Base-by-base conservation (phyloP, 1,284 basidiomycete species). In the Tilletia caries region DNA sequence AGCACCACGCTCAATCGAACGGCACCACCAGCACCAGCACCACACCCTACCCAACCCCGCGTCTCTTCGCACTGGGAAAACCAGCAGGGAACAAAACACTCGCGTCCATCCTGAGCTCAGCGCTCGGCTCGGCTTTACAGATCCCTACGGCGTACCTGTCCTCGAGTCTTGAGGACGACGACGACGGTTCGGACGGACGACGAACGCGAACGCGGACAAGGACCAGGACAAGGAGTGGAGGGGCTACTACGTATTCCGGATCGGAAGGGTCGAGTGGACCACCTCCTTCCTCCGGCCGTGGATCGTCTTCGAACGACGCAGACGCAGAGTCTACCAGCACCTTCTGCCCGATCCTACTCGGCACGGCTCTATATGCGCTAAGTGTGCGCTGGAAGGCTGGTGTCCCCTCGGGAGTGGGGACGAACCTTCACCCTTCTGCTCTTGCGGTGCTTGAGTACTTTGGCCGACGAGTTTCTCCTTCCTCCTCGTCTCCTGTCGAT, bases 81-180 rank as follows among this genome's bases (percentile, higher is more conserved):
- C 58, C 58, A 18, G 10, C 33, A 8, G 32, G 58, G 10, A 62
- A 62, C 58, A 62, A n/a, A 15, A 34, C 58, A 15, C 12, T 62
- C 15, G 58, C 32, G 29, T 62, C 58, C 58, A 62, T 62, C 32
- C n/a, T 33, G 13, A 62, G 58, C 32, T 27, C 32, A 33, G 58
- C 33, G 33, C 58, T 62, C 10, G 58, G 58, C 3, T 33, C 29
- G 15, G 15, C 58, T 3, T 29, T 62, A 6, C 58, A 32, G 4
- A 37, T 62, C 10, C 58, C 58, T 12, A 29, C 58, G 15, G 33
- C 20, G 32, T 62, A 62, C 32, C 32, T 62, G 13, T 18, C 29
- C 33, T 25, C 27, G 58, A 32, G 34, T 23, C 58, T 34, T 15
- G 58, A 62, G 3, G 13, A 33, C 6, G 33, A 29, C 27, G 29